Conservation (phyloP, 805 yeast species). For the Lachancea kluyveri region DNA sequence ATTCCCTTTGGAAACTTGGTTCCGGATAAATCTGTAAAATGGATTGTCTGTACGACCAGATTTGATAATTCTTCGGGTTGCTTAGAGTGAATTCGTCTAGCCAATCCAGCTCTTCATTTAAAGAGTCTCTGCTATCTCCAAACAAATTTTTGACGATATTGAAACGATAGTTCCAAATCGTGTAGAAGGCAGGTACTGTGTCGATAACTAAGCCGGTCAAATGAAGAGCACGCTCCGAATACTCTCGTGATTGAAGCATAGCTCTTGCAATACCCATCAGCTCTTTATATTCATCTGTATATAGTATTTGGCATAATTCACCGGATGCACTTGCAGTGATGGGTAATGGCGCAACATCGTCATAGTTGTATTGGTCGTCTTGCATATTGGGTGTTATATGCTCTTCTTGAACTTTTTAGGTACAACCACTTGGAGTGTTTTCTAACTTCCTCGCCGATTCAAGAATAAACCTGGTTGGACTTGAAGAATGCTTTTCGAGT, state of each 20-base stretch:
- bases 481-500: too few species aligned
- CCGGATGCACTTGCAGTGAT: constrained; percentile 32
- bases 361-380: constrained; percentile 26
- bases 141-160: constrained; percentile 40
- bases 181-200: constrained; percentile 82
- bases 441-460: too few species aligned
- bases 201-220: constrained; percentile 60
- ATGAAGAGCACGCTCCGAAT: constrained; percentile 62
- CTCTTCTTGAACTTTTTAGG: too few species aligned
- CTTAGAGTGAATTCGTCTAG: constrained; percentile 66
- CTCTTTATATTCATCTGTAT: constrained; percentile 62
- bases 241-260: constrained; percentile 52
- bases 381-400: too few species aligned
- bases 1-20: constrained; percentile 43
- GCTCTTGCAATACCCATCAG: constrained; percentile 58
- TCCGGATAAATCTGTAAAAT: constrained; percentile 38
- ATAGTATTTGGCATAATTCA: constrained; percentile 59
- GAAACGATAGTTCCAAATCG: constrained; percentile 75
- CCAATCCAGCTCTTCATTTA: constrained; percentile 65
- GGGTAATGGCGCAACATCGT: constrained; percentile 39
- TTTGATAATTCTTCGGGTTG: constrained; percentile 88
- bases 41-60: constrained; percentile 89
- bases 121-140: constrained; percentile 18
- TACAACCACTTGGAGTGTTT: too few species aligned
- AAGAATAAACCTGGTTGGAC: too few species aligned